A percentile compares a stretch with the other conserved stretches of the same genome.
These are phyloP conservation scores for Euphorbia lathyris DNA, from an alignment of 345 rosid genomes.

Conservation along the genomic window DNA sequence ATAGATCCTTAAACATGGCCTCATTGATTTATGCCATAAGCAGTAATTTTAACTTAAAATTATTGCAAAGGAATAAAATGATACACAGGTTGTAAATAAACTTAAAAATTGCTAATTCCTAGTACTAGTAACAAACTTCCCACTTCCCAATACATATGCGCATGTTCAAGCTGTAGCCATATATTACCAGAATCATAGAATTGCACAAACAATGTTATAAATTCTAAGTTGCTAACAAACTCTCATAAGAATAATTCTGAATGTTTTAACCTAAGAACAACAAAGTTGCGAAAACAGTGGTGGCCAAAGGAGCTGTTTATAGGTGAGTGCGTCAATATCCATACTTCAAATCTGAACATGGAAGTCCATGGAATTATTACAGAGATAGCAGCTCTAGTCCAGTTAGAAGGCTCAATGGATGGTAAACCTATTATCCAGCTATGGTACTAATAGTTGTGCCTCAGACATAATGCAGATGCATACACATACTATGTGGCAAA, in stretches of 20 bases:
- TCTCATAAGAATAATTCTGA: slow-evolving; percentile 1
- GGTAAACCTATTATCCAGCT: neutral
- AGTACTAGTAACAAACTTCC: neutral
- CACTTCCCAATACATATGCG: no score
- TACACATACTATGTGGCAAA: neutral
- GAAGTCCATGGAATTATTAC: neutral
- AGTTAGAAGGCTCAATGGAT: neutral
- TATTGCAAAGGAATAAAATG: neutral
- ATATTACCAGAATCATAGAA: neutral
- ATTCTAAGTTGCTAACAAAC: neutral
- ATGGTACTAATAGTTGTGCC: neutral
- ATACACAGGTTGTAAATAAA: neutral
- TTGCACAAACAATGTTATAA: neutral
- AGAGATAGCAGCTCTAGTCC: neutral
- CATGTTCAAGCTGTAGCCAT: no score
- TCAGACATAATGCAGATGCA: neutral
- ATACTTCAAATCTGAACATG: neutral
- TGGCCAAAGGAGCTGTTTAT: neutral
- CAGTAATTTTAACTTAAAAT: neutral
- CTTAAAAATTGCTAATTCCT: neutral
- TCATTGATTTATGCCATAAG: neutral
- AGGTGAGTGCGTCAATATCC: neutral
- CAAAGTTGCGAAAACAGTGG: neutral
- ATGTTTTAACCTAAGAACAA: neutral
- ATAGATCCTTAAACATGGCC: neutral